Conservation (phyloP, 495 filamentous ascomycete genomes). For the Parachaetomium inaequale region DNA sequence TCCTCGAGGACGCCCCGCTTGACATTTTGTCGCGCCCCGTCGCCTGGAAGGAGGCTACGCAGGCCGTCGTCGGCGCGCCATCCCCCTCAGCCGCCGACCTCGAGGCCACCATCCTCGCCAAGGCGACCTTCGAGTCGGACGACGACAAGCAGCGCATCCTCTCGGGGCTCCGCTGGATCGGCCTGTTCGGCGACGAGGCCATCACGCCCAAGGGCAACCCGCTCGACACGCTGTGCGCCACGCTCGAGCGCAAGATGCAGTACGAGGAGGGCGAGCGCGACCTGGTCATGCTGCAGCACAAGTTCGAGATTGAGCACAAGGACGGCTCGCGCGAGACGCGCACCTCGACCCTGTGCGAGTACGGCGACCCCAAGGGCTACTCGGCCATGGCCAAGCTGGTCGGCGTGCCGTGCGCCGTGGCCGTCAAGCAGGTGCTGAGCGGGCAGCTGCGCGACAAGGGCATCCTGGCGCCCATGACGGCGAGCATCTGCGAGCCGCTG, state of each 20-base stretch:
- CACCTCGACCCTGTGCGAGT: constrained; percentile 79
- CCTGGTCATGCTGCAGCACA: constrained; percentile 80
- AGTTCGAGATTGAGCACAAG: constrained; percentile 81
- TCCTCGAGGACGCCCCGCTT: constrained; percentile 65
- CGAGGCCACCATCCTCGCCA: constrained; percentile 65
- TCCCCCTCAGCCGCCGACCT: constrained; percentile 64
- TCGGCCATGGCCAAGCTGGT: constrained; percentile 77
- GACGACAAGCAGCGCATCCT: constrained; percentile 77
- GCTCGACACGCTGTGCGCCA: constrained; percentile 85
- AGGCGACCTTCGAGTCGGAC: constrained; percentile 63
- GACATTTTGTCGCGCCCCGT: constrained; percentile 59
- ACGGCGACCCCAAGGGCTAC: constrained; percentile 79
- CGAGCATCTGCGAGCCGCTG: constrained; percentile 65
- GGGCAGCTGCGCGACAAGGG: constrained; percentile 76
- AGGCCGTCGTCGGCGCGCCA: constrained; percentile 64
- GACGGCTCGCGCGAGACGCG: constrained; percentile 67
- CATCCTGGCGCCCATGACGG: constrained; percentile 75
- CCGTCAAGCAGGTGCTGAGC: constrained; percentile 77
- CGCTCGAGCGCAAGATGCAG: constrained; percentile 87
- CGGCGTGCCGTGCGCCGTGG: constrained; percentile 44
- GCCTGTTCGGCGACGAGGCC: constrained; percentile 73
- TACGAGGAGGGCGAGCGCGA: constrained; percentile 82
- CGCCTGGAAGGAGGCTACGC: constrained; percentile 77
- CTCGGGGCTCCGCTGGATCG: constrained; percentile 77
- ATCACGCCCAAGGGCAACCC: constrained; percentile 75